Evolutionary conservation across 331 rosid species (phyloP), one percentile per base, ranked within the genome.

Genomic region (Acacia concinna): DNA sequence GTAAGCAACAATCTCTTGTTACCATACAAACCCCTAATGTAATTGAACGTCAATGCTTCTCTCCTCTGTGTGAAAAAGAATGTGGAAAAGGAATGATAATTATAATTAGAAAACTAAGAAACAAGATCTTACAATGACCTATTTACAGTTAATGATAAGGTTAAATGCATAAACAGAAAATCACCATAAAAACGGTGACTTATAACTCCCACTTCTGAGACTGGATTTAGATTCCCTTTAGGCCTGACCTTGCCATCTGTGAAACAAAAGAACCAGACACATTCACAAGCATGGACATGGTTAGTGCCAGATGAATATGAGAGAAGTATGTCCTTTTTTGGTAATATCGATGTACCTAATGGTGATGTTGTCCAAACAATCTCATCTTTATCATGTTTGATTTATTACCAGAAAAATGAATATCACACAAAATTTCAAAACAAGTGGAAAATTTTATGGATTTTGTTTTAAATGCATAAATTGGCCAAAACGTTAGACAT

Each of bases 161-260:
- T 88, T 41, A 79, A 88, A 77, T 76, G 85, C 85, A 70, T 49
- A 88, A 82, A 68, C 71, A 82, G 49, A 73, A 82, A 64, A 78
- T 75, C 78, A 70, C 76, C 84, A 85, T 77, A 80, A 60, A 84
- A 56, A 18, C n/a, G 74, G 74, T 32, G 46, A 21, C 64, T 57
- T 79, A 27, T 65, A 75, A 75, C 88, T 57, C 77, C 73, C 73
- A 5, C 27, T 86, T 82, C 91, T 56, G 91, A 62, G 90, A 30
- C 80, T 60, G 88, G 78, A 81, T 80, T 91, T 72, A 91, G 84
- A 90, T 91, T 93, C 63, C 91, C 91, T 8, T 17, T 90, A 93
- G 79, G 84, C 82, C 86, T 87, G 98, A 70, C 97, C 93, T 83
- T 93, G 98, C 98, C 98, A 93, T 91, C 97, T 93, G 93, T 74